A percentile compares a stretch with the other conserved stretches of the same genome.
These are phyloP conservation scores for Davidsoniella australis DNA, from an alignment of 2,329 filamentous ascomycete genomes.

Conservation along the genomic window DNA sequence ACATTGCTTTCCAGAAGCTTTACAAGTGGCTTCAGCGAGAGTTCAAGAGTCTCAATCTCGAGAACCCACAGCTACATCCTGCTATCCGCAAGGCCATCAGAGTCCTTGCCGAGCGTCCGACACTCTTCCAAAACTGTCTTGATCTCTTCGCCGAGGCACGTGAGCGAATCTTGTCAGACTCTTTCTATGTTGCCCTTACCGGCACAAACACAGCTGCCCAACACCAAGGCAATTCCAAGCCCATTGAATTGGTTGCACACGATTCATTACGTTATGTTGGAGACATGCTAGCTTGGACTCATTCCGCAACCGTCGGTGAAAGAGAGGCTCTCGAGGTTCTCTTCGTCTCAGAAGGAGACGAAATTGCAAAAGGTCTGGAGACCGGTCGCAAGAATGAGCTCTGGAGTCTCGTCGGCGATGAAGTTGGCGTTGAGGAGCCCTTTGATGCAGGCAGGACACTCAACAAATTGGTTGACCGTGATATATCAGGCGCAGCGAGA, in stretches of 20 bases:
- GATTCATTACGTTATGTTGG: conserved; percentile 83
- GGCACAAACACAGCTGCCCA: conserved; percentile 44
- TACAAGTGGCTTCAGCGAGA: conserved; percentile 91
- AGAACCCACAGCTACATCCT: conserved; percentile 81
- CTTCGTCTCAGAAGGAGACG: conserved; percentile 79
- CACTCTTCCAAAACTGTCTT: conserved; percentile 81
- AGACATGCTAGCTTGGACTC: conserved; percentile 95
- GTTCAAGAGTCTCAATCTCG: conserved; percentile 80
- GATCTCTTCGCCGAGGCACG: conserved; percentile 85
- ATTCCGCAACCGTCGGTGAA: conserved; percentile 87
- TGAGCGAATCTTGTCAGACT: conserved; percentile 70
- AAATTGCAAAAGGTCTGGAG: conserved; percentile 61
- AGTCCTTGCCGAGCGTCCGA: conserved; percentile 75
- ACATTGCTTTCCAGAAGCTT: conserved; percentile 83
- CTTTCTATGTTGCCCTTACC: conserved; percentile 77
- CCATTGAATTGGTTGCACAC: conserved; percentile 85
- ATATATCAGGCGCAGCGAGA: conserved; percentile 63
- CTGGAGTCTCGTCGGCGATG: conserved; percentile 52
- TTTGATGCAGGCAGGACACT: conserved; percentile 74
- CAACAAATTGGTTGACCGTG: conserved; percentile 71
- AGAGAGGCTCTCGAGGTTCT: conserved; percentile 79
- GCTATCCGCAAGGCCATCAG: conserved; percentile 70
- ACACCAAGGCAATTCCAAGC: conserved; percentile 52
- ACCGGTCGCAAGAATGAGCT: conserved; percentile 67
- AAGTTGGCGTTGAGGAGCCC: conserved; percentile 27